Conservation (phyloP, 495 filamentous ascomycete genomes). For the Thermothielavioides terrestris region DNA sequence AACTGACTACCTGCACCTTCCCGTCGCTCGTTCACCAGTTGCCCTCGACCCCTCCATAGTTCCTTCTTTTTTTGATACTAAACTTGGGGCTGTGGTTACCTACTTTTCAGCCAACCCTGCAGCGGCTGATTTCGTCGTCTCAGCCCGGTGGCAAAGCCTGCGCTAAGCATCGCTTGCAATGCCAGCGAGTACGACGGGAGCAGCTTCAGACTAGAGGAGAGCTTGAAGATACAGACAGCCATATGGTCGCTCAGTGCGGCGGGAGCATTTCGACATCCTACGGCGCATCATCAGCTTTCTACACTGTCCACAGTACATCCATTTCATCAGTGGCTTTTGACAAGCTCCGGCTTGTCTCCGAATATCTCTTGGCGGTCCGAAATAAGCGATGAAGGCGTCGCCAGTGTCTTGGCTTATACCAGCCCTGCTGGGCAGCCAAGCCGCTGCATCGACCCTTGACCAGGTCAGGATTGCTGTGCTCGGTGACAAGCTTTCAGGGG, state of each 20-base stretch:
- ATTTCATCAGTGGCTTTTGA: background rate
- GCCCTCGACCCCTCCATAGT: too few relatives aligned
- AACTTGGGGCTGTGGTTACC: too few relatives aligned
- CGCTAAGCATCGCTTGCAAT: too few relatives aligned
- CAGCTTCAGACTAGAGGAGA: background rate
- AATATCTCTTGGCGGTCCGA: background rate
- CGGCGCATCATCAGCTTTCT: background rate
- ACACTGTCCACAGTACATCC: background rate
- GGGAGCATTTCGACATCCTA: background rate
- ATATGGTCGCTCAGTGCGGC: background rate
- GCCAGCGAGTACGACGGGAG: too few relatives aligned
- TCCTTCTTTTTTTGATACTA: too few relatives aligned
- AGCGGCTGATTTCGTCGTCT: too few relatives aligned
- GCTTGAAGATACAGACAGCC: background rate
- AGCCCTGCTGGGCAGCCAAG: slow-evolving; percentile 27
- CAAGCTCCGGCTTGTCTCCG: background rate
- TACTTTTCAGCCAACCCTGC: too few relatives aligned
- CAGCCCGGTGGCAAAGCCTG: too few relatives aligned
- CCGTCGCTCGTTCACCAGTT: background rate
- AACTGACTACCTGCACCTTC: background rate
- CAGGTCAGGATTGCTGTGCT: slow-evolving; percentile 53
- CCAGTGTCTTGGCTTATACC: slow-evolving; percentile 13
- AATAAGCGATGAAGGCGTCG: slow-evolving; percentile 15
- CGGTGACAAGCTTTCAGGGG: slow-evolving; percentile 82
- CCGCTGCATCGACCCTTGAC: slow-evolving; percentile 31